Evolutionary conservation across 768 basidiomycete genomes (phyloP), one percentile per base, ranked within the genome.

Genomic region (Kwoniella sp.): DNA sequence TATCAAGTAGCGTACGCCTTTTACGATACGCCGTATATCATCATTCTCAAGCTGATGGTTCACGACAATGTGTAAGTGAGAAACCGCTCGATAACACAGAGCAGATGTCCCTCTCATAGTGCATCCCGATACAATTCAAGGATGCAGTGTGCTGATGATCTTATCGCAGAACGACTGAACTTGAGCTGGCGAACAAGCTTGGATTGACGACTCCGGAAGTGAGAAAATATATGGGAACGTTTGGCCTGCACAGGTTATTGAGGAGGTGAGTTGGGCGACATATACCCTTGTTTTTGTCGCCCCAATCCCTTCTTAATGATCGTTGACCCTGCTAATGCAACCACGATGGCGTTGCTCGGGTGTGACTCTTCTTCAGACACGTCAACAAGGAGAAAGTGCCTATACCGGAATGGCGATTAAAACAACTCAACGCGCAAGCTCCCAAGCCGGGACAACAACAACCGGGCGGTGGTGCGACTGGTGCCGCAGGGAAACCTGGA

Each of bases 1-100:
- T 93, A 96, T 79, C 89, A 92, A 83, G 92, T 95, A 77, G 87
- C 89, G 52, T 87, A 95, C 74, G 88, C 90, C 34, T 98, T 99
- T 82, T 99, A 97, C 82, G 96, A 97, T 80, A 85, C 91, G 51
- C 91, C 90, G 74, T 93, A 85, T 81, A 90, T 89, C 73, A 90
- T 98, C 67, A 87, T 97, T 67, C 83, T 97, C 85, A 95, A 97
- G 83, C 91, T 95, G 82, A 87, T 99, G 79, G 87, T 92, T 65
- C 88, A 90, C 69, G 89, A 93, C 82, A 88, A 91, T 70, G 92
- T 93, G 94, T 98, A 86, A 90, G 95, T 31, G 8, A n/a, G 61
- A 28, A 25, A n/a, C n/a, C n/a, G n/a, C n/a, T n/a, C n/a, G n/a
- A 12, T 45, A 11, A n/a, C 41, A 11, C 11, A 45, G 11, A 45